These are phyloP conservation scores for Rhodofomes roseus DNA, from an alignment of 1,284 basidiomycete species.

Conservation along the genomic window DNA sequence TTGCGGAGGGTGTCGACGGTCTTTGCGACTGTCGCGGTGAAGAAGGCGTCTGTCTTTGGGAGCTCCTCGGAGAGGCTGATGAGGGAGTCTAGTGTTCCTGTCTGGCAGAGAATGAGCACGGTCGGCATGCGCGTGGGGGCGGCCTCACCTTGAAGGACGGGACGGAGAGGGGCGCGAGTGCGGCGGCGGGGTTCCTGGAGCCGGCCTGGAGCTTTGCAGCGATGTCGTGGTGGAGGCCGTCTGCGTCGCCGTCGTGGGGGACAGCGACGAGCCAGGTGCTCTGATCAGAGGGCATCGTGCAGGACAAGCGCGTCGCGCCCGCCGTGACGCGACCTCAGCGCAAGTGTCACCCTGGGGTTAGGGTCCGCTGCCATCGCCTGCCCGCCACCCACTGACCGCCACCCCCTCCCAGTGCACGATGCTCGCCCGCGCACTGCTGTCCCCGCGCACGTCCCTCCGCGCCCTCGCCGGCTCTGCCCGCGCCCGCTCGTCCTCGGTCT, in stretches of 20 bases:
- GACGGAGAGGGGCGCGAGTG: conserved; percentile 56
- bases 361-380: conserved; percentile 2
- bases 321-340: conserved; percentile 6
- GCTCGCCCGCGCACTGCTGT: conserved; percentile 10
- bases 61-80: conserved; percentile 90
- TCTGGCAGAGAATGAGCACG: conserved; percentile 43
- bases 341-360: conserved; percentile 13
- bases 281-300: conserved; percentile 78
- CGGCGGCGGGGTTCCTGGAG: conserved; percentile 44
- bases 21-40: conserved; percentile 88
- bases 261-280: conserved; percentile 79
- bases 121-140: background rate
- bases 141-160: conserved; percentile 73
- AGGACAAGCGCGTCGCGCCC: background rate
- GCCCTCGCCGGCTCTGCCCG: conserved; percentile 7
- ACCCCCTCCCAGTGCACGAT: conserved; percentile 1
- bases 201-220: conserved; percentile 43
- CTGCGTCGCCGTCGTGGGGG: conserved; percentile 73
- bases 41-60: conserved; percentile 88
- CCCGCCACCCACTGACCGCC: background rate
- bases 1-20: conserved; percentile 93
- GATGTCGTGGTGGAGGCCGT: conserved; percentile 59
- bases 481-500: conserved; percentile 18
- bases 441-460: conserved; percentile 9
- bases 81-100: conserved; percentile 90